Evolutionary conservation across 108 stramenopile genomes (phyloP), one percentile per base, ranked within the genome.

Genomic region (Skeletonema potamos): DNA sequence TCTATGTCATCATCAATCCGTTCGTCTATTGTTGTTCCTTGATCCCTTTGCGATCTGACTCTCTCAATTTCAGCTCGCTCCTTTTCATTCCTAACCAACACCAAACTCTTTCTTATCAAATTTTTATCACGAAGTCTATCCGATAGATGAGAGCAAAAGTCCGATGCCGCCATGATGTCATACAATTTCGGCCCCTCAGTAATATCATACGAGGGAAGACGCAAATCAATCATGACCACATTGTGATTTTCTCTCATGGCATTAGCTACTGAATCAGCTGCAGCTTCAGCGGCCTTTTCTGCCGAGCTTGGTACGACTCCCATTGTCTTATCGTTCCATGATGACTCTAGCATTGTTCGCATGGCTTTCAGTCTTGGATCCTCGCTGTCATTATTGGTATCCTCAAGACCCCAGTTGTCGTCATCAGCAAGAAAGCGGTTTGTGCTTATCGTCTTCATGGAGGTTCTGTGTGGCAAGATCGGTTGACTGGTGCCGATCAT

Each of bases 171-270:
- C 43, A 46, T 54, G 2, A 46, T 30, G 17, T 82, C 82, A 37
- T 82, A 77, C 6, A 64, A 13, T 34, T 61, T 82, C 8, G 72
- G 60, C 6, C 82, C 82, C 37, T 82, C 77, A 3, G 64, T 68
- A 28, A 82, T 66, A 66, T 82, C 82, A 69, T 76, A 82, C 1
- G 66, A 54, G 1, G 82, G 82, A 30, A 82, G 58, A 32, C 76
- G 72, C 1, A 82, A 22, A 46, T 82, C 82, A 27, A 82, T 66
- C 72, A 66, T 67, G 15, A 82, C 6, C 1, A 82, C 62, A 58
- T 82, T 82, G 37, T 66, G 51, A 26, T 36, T 28, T 33, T 36
- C 11, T 11, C 36, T 66, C 77, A 78, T 70, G 10, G 80, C 75
- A 13, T 28, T 4, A 1, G 72, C 61, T 2, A 82, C 73, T 10